Evolutionary conservation across 2,329 filamentous ascomycete genomes (phyloP).

Genomic region (Nemania diffusa): DNA sequence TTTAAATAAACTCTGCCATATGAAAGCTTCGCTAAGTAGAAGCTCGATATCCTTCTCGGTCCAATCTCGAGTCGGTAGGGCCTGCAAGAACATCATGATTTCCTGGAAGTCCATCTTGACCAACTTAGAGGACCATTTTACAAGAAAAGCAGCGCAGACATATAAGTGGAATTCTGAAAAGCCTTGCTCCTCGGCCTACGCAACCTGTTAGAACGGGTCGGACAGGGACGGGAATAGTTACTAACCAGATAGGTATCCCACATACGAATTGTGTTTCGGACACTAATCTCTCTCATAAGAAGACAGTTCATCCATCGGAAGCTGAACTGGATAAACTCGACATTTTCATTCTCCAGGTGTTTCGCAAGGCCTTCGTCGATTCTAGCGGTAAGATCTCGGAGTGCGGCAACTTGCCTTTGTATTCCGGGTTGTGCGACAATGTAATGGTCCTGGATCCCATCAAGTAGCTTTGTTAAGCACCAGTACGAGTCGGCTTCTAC

Average conservation of each 20-base stretch:
- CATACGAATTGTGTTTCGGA: constrained; percentile 97
- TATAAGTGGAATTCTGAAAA: constrained; percentile 99
- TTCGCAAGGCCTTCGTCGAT: constrained; percentile 88
- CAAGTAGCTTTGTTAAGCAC: constrained; percentile 97
- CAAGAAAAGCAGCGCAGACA: constrained; percentile 95
- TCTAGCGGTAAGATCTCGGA: constrained; percentile 88
- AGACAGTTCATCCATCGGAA: constrained; percentile 99
- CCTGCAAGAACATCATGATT: constrained; percentile 99
- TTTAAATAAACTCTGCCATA: constrained; percentile 98
- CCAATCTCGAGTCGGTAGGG: constrained; percentile 91
- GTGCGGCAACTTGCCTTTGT: constrained; percentile 87
- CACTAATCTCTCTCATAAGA: constrained; percentile 95
- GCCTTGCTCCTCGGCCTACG: constrained; percentile 93
- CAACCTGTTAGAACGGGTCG: constrained; percentile 26
- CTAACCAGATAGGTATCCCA: constrained; percentile 98
- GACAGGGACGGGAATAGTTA: constrained; percentile 28
- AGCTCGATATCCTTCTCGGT: constrained; percentile 98
- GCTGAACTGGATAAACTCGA: constrained; percentile 99
- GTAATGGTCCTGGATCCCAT: constrained; percentile 99
- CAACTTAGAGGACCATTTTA: constrained; percentile 97
- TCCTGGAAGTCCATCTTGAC: constrained; percentile 98
- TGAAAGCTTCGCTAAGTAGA: constrained; percentile 93
- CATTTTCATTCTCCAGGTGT: constrained; percentile 88
- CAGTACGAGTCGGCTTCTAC: constrained; percentile 98
- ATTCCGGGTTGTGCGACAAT: constrained; percentile 98